A percentile compares a stretch with the other conserved stretches of the same genome.
Conservation (phyloP, 805 yeast genomes). For the Isabelozyma pseudorhagii region DNA sequence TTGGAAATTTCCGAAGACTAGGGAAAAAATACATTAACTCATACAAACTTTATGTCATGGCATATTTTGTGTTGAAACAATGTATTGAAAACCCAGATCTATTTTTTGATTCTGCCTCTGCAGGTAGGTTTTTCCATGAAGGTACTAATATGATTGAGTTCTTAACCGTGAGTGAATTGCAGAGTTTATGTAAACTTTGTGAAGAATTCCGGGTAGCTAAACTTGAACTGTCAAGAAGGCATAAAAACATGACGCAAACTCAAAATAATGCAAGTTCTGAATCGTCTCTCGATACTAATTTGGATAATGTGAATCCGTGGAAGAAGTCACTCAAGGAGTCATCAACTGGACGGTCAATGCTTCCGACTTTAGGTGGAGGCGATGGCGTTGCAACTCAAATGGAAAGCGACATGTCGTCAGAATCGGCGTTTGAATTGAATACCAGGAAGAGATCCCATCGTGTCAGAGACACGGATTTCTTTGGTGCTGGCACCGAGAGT, state of each 20-base stretch:
- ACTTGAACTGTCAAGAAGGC: slow-evolving; percentile 13
- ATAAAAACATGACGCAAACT: background rate
- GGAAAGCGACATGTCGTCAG: background rate
- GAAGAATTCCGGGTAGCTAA: slow-evolving; percentile 39
- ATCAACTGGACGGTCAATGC: background rate
- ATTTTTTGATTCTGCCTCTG: slow-evolving; percentile 29
- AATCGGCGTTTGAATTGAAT: background rate
- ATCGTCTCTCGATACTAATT: background rate
- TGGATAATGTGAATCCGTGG: background rate
- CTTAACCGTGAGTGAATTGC: slow-evolving; percentile 32
- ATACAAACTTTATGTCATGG: slow-evolving; percentile 38
- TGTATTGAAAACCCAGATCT: slow-evolving; percentile 39
- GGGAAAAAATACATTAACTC: slow-evolving; percentile 38
- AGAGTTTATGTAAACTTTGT: slow-evolving; percentile 31
- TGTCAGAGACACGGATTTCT: background rate
- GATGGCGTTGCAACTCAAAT: background rate
- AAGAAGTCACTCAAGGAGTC: background rate
- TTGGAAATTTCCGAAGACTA: slow-evolving; percentile 38
- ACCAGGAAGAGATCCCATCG: background rate
- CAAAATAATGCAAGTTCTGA: background rate
- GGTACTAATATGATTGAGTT: slow-evolving; percentile 40
- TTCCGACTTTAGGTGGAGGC: background rate
- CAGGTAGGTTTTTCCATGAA: slow-evolving; percentile 26
- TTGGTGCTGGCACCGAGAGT: slow-evolving; percentile 4
- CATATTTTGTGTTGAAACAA: slow-evolving; percentile 37